These are phyloP conservation scores for Phialophora expanda DNA, from an alignment of 2,329 filamentous ascomycete species.

Conservation along the genomic window DNA sequence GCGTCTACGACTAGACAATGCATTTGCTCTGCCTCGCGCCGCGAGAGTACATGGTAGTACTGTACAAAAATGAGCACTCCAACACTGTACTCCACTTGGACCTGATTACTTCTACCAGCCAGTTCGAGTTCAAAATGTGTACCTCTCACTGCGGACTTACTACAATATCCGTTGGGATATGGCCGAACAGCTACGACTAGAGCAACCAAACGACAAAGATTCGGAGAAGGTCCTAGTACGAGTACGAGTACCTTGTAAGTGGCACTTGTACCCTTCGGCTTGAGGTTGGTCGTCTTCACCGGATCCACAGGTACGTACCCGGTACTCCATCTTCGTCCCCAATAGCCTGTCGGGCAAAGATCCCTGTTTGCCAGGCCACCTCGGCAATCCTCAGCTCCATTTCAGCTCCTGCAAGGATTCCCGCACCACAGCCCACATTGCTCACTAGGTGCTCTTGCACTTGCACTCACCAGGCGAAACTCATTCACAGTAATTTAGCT, in stretches of 20 bases:
- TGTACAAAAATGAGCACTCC: no score
- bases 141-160: no score
- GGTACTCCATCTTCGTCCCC: background rate
- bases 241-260: no score
- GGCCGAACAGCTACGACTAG: background rate
- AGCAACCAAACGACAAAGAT: background rate
- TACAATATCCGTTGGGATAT: no score
- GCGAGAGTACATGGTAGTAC: no score
- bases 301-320: conserved; percentile 12
- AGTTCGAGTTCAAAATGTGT: no score
- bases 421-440: background rate
- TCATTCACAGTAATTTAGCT: background rate
- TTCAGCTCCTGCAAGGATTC: conserved; percentile 14
- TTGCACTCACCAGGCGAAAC: background rate
- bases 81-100: no score
- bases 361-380: background rate
- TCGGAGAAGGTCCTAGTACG: background rate
- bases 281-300: background rate
- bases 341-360: background rate
- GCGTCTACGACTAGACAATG: no score
- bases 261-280: background rate
- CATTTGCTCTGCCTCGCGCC: no score
- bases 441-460: background rate
- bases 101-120: no score
- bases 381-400: background rate